Evolutionary conservation across 2,329 filamentous ascomycete species (phyloP).

Genomic region (Claviceps sp.): DNA sequence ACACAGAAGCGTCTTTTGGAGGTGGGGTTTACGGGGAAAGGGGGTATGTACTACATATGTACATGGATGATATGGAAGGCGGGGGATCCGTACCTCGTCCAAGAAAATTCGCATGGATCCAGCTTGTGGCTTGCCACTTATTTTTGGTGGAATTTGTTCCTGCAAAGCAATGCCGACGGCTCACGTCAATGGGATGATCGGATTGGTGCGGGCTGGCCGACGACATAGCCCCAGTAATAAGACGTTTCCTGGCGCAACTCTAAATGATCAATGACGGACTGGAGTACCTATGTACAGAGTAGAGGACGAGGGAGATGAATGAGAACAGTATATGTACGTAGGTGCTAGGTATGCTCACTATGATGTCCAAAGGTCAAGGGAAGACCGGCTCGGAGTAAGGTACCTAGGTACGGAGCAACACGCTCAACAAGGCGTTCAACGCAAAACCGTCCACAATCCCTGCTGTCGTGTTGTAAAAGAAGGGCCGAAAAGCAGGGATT

Average conservation of each 20-base stretch:
- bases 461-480: background rate
- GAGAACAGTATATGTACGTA: too few relatives aligned
- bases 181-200: background rate
- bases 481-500: conserved; percentile 4
- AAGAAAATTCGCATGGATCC: background rate
- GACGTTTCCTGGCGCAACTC: background rate
- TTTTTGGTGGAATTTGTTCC: background rate
- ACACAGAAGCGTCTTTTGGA: background rate
- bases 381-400: too few relatives aligned
- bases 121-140: background rate
- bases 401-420: background rate
- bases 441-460: background rate
- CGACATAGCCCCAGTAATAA: background rate
- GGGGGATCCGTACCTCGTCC: background rate
- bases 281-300: too few relatives aligned
- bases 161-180: background rate
- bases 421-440: background rate
- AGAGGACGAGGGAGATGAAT: too few relatives aligned
- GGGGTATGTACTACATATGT: background rate
- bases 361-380: too few relatives aligned
- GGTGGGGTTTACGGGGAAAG: background rate
- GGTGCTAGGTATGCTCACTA: too few relatives aligned
- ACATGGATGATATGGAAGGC: background rate
- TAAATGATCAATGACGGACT: background rate
- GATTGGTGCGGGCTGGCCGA: background rate